These are phyloP conservation scores for Cochlearia excelsa DNA, from an alignment of 345 rosid species.

Conservation along the genomic window DNA sequence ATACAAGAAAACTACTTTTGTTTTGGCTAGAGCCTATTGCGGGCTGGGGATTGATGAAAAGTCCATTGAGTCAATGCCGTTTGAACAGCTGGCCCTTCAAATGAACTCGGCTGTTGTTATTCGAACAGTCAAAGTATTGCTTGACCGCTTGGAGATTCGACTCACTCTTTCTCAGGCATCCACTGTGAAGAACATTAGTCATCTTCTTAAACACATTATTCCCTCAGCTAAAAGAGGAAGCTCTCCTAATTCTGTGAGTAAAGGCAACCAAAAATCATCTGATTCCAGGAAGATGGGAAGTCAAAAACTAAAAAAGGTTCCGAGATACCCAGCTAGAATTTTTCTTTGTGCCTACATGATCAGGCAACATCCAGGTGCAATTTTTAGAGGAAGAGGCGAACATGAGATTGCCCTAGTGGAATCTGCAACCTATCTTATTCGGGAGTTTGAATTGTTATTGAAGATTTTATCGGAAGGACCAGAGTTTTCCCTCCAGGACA, in stretches of 20 bases:
- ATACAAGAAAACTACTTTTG: conserved; percentile 60
- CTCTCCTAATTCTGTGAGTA: conserved; percentile 47
- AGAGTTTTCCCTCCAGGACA: conserved; percentile 49
- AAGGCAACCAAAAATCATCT: conserved; percentile 49
- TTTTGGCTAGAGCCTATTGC: conserved; percentile 59
- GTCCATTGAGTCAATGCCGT: conserved; percentile 57
- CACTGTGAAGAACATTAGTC: conserved; percentile 60
- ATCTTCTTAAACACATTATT: conserved; percentile 75
- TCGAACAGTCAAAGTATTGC: conserved; percentile 57
- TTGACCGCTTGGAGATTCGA: conserved; percentile 85
- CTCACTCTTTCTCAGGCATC: conserved; percentile 37
- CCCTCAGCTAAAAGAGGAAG: conserved; percentile 57
- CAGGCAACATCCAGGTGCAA: conserved; percentile 86
- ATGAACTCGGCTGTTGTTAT: conserved; percentile 66
- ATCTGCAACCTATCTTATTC: conserved; percentile 62
- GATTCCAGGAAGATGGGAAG: conserved; percentile 36
- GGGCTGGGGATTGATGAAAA: conserved; percentile 54
- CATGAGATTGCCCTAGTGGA: conserved; percentile 68
- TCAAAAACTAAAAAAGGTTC: conserved; percentile 39
- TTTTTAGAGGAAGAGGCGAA: conserved; percentile 82
- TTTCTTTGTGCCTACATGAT: conserved; percentile 96
- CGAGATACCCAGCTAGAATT: conserved; percentile 79
- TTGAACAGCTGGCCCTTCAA: conserved; percentile 75
- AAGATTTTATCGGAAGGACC: conserved; percentile 75
- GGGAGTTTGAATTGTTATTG: conserved; percentile 66